phyloP scores from a whole-genome alignment of 202 grass and related monocot species.

The Carex sylvatica region DNA sequence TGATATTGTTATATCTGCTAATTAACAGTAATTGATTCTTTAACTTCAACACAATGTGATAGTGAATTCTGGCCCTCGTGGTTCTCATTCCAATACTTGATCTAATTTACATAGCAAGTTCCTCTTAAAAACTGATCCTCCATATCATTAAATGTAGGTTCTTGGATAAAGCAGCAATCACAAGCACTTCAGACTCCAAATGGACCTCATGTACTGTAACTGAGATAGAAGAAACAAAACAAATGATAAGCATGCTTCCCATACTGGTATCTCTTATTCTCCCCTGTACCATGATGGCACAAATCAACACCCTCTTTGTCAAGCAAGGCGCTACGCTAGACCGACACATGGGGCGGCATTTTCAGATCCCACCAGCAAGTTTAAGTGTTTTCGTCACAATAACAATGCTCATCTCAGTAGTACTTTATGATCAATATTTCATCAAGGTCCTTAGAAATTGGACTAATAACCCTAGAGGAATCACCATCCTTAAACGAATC shows the following conservation, averaged over 20 bases:
- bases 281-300: constrained; percentile 56
- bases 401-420: constrained; percentile 55
- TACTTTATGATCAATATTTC: constrained; percentile 54
- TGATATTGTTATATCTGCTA: no score
- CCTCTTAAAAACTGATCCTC: not conserved
- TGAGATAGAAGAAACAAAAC: constrained; percentile 77
- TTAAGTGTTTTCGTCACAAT: constrained; percentile 51
- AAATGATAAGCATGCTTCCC: constrained; percentile 54
- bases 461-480: constrained; percentile 69
- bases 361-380: constrained; percentile 55
- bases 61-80: not conserved
- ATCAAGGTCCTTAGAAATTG: constrained; percentile 32
- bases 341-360: constrained; percentile 44
- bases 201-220: constrained; percentile 53
- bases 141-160: constrained; percentile 22
- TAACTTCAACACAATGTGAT: not conserved
- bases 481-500: constrained; percentile 73
- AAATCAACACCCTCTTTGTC: constrained; percentile 62
- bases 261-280: constrained; percentile 52
- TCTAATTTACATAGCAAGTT: not conserved
- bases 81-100: not conserved
- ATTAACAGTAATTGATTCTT: no score
- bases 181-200: not conserved
- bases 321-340: constrained; percentile 66
- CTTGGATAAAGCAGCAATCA: constrained; percentile 61